phyloP scores from a whole-genome alignment of 306 rosid genomes.

The Abrus precatorius region DNA sequence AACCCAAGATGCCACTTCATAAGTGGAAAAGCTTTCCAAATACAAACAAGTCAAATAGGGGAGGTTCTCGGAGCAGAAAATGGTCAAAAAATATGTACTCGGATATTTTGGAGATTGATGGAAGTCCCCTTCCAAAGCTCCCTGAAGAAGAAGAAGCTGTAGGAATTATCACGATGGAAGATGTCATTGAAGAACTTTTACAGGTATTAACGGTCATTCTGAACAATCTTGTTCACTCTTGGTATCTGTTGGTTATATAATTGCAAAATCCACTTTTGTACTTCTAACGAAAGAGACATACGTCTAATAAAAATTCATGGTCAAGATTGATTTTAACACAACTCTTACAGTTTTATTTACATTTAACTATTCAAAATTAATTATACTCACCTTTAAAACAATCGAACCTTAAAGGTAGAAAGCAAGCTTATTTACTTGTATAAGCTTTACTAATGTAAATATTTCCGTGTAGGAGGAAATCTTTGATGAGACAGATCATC shows the following conservation, averaged over 20 bases:
- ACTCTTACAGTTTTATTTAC: too few relatives aligned
- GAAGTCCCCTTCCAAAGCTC: slow-evolving; percentile 76
- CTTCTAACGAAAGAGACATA: too few relatives aligned
- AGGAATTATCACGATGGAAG: slow-evolving; percentile 96
- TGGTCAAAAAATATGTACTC: slow-evolving; percentile 89
- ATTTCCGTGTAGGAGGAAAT: slow-evolving; percentile 59
- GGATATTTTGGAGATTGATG: slow-evolving; percentile 83
- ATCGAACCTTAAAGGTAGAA: not conserved
- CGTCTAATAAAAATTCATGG: too few relatives aligned
- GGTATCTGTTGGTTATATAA: too few relatives aligned
- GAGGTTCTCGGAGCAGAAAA: slow-evolving; percentile 72
- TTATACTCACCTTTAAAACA: too few relatives aligned
- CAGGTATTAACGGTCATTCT: slow-evolving; percentile 65
- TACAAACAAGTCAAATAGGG: slow-evolving; percentile 53
- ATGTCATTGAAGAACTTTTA: slow-evolving; percentile 93
- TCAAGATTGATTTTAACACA: too few relatives aligned
- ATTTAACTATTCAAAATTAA: too few relatives aligned
- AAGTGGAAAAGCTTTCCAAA: slow-evolving; percentile 86
- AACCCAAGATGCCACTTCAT: slow-evolving; percentile 73
- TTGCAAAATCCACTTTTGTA: too few relatives aligned
- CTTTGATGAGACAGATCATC: slow-evolving; percentile 66
- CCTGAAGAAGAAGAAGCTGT: slow-evolving; percentile 88
- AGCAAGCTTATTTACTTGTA: slow-evolving; percentile 4
- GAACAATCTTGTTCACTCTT: slow-evolving; percentile 15
- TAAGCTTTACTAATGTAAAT: slow-evolving; percentile 22